Evolutionary conservation across 495 filamentous ascomycete species (phyloP).

Genomic region (Xylaria palmicola): DNA sequence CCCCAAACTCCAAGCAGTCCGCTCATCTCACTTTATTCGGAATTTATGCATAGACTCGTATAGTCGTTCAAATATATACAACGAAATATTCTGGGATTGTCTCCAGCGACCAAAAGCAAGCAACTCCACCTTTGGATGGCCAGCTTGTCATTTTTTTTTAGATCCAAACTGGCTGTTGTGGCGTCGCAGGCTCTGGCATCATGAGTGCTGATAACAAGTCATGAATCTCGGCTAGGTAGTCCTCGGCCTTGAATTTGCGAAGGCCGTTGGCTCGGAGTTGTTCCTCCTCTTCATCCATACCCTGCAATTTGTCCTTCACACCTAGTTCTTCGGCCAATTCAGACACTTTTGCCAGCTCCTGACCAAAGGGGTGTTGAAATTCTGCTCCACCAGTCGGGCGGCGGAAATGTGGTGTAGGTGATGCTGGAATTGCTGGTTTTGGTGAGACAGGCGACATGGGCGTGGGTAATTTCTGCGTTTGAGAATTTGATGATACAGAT

Average conservation of each 20-base stretch:
- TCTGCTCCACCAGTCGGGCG: constrained; percentile 26
- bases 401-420: constrained; percentile 31
- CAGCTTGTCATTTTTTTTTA: constrained; percentile 14
- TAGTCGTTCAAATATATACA: constrained; percentile 35
- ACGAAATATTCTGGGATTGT: constrained; percentile 24
- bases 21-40: constrained; percentile 1
- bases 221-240: constrained; percentile 82
- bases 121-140: background rate
- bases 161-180: constrained; percentile 28
- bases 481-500: constrained; percentile 33
- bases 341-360: constrained; percentile 71
- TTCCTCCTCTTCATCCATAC: constrained; percentile 71
- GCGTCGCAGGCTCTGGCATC: constrained; percentile 16
- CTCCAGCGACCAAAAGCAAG: background rate
- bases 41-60: constrained; percentile 24
- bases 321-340: constrained; percentile 89
- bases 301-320: constrained; percentile 56
- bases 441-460: constrained; percentile 17
- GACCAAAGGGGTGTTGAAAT: constrained; percentile 60
- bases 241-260: constrained; percentile 70
- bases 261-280: constrained; percentile 65
- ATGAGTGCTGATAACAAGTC: constrained; percentile 57
- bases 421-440: constrained; percentile 34
- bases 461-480: constrained; percentile 37
- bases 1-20: constrained; percentile 17